phyloP scores from a whole-genome alignment of 208 protist species.

The Polymyxa betae region DNA sequence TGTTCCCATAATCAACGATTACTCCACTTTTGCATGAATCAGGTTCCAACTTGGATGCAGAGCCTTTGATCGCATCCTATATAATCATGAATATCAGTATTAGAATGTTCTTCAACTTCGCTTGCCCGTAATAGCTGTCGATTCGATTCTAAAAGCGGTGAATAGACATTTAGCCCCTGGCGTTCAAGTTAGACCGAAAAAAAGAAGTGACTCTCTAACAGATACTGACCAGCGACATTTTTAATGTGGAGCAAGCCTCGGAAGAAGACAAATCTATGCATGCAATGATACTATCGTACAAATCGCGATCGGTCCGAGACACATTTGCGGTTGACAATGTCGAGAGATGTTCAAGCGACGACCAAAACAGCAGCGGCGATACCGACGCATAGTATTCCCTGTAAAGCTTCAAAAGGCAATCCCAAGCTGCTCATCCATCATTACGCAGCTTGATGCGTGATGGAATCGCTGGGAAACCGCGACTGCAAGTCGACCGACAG shows the following conservation, averaged over 20 bases:
- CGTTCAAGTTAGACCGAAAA: background rate
- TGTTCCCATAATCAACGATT: background rate
- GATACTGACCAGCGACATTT: background rate
- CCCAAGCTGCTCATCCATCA: background rate
- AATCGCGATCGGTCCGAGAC: background rate
- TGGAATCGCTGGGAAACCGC: background rate
- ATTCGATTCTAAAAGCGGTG: background rate
- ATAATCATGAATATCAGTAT: background rate
- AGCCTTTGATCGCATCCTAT: background rate
- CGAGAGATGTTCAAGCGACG: background rate
- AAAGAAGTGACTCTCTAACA: background rate
- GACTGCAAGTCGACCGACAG: background rate
- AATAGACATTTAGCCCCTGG: background rate
- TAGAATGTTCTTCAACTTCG: background rate
- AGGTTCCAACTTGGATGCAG: background rate
- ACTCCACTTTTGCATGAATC: background rate
- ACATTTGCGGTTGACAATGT: too few species aligned
- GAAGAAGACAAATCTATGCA: background rate
- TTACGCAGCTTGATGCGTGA: background rate
- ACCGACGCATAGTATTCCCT: background rate
- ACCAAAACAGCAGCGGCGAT: background rate
- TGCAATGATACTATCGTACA: background rate
- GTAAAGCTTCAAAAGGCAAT: background rate
- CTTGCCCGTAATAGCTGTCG: background rate
- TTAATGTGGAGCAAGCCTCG: background rate